These are phyloP conservation scores for Colletotrichum gloeosporioides DNA, from an alignment of 2,329 filamentous ascomycete genomes.

Conservation along the genomic window DNA sequence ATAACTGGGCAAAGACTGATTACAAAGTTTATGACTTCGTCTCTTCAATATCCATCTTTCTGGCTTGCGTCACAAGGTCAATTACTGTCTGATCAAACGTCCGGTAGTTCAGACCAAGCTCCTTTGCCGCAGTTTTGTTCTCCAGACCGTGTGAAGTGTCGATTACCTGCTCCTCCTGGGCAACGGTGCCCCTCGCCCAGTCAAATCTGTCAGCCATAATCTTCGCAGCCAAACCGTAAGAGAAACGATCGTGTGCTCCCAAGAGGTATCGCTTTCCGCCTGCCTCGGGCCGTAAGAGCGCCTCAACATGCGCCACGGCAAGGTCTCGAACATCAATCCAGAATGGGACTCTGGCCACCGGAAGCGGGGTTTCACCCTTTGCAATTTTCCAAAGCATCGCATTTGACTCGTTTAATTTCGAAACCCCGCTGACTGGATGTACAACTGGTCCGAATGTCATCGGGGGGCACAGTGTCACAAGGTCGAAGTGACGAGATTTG, in stretches of 20 bases:
- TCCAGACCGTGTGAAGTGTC: constrained; percentile 47
- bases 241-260: constrained; percentile 48
- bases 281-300: constrained; percentile 39
- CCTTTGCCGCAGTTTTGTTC: constrained; percentile 41
- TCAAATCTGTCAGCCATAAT: constrained; percentile 47
- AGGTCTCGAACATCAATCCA: constrained; percentile 55
- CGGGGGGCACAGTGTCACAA: constrained; percentile 50
- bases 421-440: constrained; percentile 38
- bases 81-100: constrained; percentile 39
- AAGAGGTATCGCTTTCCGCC: constrained; percentile 45
- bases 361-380: constrained; percentile 38
- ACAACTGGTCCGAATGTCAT: constrained; percentile 50
- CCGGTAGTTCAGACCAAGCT: constrained; percentile 43
- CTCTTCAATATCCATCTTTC: constrained; percentile 24
- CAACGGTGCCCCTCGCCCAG: constrained; percentile 35
- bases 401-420: constrained; percentile 48
- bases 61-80: constrained; percentile 34
- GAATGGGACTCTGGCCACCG: constrained; percentile 41
- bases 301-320: constrained; percentile 47
- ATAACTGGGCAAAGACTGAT: too few species aligned
- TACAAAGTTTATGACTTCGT: neutral
- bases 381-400: constrained; percentile 45
- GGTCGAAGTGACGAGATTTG: constrained; percentile 39
- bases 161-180: constrained; percentile 36
- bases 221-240: constrained; percentile 47